Evolutionary conservation across 192 early-diverging fungal species (phyloP).

Genomic region (Neocallimastix lanati): DNA sequence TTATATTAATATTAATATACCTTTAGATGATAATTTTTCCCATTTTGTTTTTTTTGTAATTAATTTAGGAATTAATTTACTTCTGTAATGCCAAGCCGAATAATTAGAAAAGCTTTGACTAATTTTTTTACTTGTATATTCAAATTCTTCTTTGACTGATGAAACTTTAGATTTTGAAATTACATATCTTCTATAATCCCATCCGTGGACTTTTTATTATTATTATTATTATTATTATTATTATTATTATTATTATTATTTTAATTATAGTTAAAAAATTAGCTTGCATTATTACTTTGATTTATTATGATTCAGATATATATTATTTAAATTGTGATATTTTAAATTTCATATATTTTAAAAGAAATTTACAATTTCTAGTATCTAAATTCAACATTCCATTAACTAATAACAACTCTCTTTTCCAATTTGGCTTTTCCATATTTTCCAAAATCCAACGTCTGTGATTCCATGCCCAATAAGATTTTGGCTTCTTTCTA

Average conservation of each 20-base stretch:
- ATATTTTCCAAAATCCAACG: constrained; percentile 68
- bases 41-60: not conserved
- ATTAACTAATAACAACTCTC: constrained; percentile 55
- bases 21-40: not conserved
- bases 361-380: constrained; percentile 91
- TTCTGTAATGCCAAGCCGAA: constrained; percentile 95
- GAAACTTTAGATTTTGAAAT: constrained; percentile 17
- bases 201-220: constrained; percentile 64
- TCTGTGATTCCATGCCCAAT: constrained; percentile 96
- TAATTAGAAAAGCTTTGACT: constrained; percentile 86
- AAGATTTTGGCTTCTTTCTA: constrained; percentile 72
- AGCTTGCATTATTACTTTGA: too few relatives aligned
- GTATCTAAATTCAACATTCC: constrained; percentile 74
- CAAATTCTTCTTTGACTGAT: constrained; percentile 43
- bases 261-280: too few relatives aligned
- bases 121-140: constrained; percentile 80
- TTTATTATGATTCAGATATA: too few relatives aligned
- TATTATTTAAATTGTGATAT: too few relatives aligned
- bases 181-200: constrained; percentile 89
- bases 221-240: too few relatives aligned
- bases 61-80: constrained; percentile 46
- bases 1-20: too few relatives aligned
- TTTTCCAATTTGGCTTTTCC: constrained; percentile 55
- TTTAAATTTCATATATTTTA: too few relatives aligned
- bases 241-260: too few relatives aligned